Percentiles rank a stretch among this genome's conserved stretches.
phyloP scores from a whole-genome alignment of 140 eudicot genomes.

The Bidens hawaiensis region DNA sequence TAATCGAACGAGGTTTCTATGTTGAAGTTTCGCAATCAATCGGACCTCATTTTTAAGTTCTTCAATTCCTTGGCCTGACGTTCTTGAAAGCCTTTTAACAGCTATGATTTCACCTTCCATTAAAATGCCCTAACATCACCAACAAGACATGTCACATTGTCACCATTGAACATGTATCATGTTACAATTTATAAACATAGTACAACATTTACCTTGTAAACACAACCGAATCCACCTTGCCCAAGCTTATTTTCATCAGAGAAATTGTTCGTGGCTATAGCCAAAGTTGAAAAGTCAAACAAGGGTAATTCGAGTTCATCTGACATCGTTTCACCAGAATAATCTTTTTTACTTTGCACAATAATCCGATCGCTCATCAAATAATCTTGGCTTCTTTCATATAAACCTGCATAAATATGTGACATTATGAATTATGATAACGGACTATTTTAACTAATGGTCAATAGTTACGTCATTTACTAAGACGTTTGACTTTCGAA shows the following conservation, averaged over 20 bases:
- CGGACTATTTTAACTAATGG: neutral
- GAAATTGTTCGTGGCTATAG: constrained; percentile 37
- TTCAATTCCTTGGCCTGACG: constrained; percentile 50
- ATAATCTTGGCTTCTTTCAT: constrained; percentile 42
- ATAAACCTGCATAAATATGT: constrained; percentile 18
- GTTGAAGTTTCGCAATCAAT: constrained; percentile 54
- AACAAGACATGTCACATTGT: neutral
- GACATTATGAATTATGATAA: neutral
- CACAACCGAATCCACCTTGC: constrained; percentile 61
- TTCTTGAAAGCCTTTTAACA: constrained; percentile 46
- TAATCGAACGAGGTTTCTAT: constrained; percentile 56
- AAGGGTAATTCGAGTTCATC: constrained; percentile 45
- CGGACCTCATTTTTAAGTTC: constrained; percentile 49
- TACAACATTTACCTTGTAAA: constrained; percentile 42
- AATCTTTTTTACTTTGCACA: constrained; percentile 23
- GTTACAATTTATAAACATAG: neutral
- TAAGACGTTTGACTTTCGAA: neutral
- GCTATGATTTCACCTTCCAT: constrained; percentile 45
- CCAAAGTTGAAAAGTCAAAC: constrained; percentile 33
- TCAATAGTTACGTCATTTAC: neutral
- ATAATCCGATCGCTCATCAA: constrained; percentile 31
- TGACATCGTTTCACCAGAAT: constrained; percentile 23
- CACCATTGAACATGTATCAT: neutral
- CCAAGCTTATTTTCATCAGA: constrained; percentile 43
- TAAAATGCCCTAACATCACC: constrained; percentile 40